Base-by-base conservation (phyloP, 1,284 basidiomycete species). In the Sporisorium graminicola region DNA sequence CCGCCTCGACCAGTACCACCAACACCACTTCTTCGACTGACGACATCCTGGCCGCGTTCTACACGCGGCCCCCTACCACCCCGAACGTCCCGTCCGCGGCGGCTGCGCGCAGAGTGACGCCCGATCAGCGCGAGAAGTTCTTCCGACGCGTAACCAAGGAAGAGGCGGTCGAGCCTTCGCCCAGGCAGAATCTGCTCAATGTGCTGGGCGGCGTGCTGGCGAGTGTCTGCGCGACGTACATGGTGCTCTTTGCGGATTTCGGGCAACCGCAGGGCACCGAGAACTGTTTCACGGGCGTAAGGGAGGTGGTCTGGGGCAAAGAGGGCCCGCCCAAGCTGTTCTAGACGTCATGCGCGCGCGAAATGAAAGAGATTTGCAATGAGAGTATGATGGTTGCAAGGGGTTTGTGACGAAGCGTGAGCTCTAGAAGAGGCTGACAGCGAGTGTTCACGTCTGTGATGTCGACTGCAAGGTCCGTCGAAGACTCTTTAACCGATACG, bases 231-330 rank as follows among this genome's bases (percentile, higher is more conserved):
- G 68, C 58, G 0, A 50, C 37, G 3, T 76, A 72, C 27, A 71
- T 76, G 68, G 68, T 76, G 20, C 37, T 72, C 14, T 56, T 71
- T n/a, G 74, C 74, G 29, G 68, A 76, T 22, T 76, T 76, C 16
- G 67, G 58, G 6, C 50, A 64, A 7, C 51, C 46, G 7, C 44
- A 57, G 29, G 62, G 29, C 0, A 50, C 31, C 0, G 56, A 51
- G 12, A 68, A 76, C 26, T 76, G 74, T 27, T 76, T 76, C 22
- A 62, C 58, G 1, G 59, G 49, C 14, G 1, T 76, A 1, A 47
- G 67, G 18, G 29, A 22, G 22, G 31, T 37, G 29, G 63, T 75
- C 8, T 75, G 66, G 67, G 67, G 72, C 16, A n/a, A 37, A 6
- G 14, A 60, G 18, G 70, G 70, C 1, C 65, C 65, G 12, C 70